Percentiles rank a stretch among this genome's conserved stretches.
phyloP scores from a whole-genome alignment of 1,284 basidiomycete genomes.

The Leucoagaricus sp. region DNA sequence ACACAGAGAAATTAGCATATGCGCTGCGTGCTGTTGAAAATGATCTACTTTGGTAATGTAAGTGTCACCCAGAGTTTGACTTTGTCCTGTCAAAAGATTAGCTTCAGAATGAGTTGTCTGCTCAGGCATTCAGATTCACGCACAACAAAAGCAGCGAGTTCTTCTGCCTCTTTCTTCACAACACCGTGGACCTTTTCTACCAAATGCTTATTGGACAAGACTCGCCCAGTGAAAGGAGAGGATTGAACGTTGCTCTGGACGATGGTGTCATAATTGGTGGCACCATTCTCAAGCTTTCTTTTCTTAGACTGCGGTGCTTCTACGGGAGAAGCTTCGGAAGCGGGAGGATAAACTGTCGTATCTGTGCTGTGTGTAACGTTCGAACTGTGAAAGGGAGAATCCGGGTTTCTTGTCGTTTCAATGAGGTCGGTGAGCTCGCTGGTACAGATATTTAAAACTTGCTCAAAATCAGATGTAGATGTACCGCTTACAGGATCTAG shows the following conservation, averaged over 20 bases:
- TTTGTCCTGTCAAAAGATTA: slow-evolving; percentile 48
- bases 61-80: slow-evolving; percentile 70
- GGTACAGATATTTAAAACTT: neutral
- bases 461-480: too few species aligned
- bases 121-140: slow-evolving; percentile 21
- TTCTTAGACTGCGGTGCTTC: slow-evolving; percentile 43
- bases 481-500: slow-evolving; percentile 38
- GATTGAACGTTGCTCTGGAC: slow-evolving; percentile 39
- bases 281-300: slow-evolving; percentile 42
- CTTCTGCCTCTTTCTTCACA: slow-evolving; percentile 65
- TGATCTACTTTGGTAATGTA: slow-evolving; percentile 70
- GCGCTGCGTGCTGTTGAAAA: slow-evolving; percentile 17
- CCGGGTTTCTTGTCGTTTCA: slow-evolving; percentile 48
- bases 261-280: neutral
- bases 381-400: slow-evolving; percentile 58
- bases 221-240: slow-evolving; percentile 48
- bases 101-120: neutral
- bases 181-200: slow-evolving; percentile 47
- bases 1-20: slow-evolving; percentile 17
- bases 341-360: slow-evolving; percentile 52
- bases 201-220: slow-evolving; percentile 58
- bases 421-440: slow-evolving; percentile 56
- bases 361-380: slow-evolving; percentile 51
- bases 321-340: too few species aligned
- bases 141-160: slow-evolving; percentile 58